Base-by-base conservation (phyloP, 495 filamentous ascomycete species). In the Mytilinidion resinicola region DNA sequence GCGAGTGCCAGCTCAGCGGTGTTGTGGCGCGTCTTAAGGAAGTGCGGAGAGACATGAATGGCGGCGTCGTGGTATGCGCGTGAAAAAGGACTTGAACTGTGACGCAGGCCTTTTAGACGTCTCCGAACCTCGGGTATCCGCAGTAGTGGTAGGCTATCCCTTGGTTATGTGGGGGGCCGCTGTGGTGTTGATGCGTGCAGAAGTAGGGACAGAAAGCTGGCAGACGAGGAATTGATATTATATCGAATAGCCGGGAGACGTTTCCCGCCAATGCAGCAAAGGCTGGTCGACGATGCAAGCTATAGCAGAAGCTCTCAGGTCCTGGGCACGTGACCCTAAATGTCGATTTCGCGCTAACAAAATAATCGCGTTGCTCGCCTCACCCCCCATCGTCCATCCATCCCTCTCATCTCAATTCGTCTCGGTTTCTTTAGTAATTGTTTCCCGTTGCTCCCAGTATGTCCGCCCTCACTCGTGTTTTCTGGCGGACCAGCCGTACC, bases 391-490 rank as follows among this genome's bases (percentile, higher is more conserved):
- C 36, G 19, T 19, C 41, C 38, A 36, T 39, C 37, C n/a, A 55
- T 44, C 15, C 8, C 10, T 44, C 19, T 36, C 57, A 53, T 62
- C 62, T 33, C 55, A 51, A 57, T 58, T 65, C 50, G 15, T 41
- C 51, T 12, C 17, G 17, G 15, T 63, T 61, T 49, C 47, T 55
- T 59, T 55, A 30, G 51, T 61, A 51, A 46, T 55, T 55, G 15
- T 55, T 17, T 39, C 55, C 37, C 37, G 38, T 35, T 57, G 54
- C 85, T 34, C 75, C 89, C 82, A 83, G 69, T 75, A 75, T 69
- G 78, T 74, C 74, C 71, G 71, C 73, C 73, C 77, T 75, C 70
- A 76, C 72, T 54, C 67, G 66, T 14, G 58, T 64, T 19, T 62
- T 77, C 49, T 60, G 73, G 34, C 70, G 62, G 35, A 73, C 74